Evolutionary conservation across 495 filamentous ascomycete species (phyloP).

Genomic region (Penicillium manginii): DNA sequence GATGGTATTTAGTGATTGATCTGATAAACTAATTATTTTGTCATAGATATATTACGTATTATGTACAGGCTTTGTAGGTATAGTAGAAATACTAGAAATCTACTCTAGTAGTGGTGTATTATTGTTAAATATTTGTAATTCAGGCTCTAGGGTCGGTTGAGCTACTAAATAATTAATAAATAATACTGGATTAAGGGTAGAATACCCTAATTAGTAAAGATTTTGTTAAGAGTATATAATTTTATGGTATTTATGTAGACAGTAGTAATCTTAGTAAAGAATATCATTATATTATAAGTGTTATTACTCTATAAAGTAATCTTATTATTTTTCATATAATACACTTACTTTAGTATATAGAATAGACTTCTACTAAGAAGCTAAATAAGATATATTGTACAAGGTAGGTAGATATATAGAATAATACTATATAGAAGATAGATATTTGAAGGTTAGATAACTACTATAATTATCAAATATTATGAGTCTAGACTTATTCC

Average conservation of each 20-base stretch:
- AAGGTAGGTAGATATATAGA: not conserved
- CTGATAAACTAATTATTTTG: not conserved
- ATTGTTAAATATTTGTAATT: not conserved
- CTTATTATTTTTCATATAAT: not conserved
- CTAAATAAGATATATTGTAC: not conserved
- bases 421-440: not conserved
- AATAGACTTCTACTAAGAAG: slow-evolving; percentile 1
- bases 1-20: not conserved
- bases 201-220: not conserved
- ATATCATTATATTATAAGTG: not conserved
- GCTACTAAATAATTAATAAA: not conserved
- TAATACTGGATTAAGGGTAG: not conserved
- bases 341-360: not conserved
- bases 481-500: not conserved
- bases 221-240: not conserved
- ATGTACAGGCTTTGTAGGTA: not conserved
- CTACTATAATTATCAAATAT: not conserved
- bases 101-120: not conserved
- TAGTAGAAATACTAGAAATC: not conserved
- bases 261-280: not conserved
- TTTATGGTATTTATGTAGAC: not conserved
- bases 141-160: not conserved
- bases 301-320: not conserved
- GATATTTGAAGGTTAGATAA: not conserved
- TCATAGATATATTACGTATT: not conserved